Evolutionary conservation across 2,329 filamentous ascomycete genomes (phyloP), one percentile per base, ranked within the genome.

Genomic region (Huntiella abstrusa): DNA sequence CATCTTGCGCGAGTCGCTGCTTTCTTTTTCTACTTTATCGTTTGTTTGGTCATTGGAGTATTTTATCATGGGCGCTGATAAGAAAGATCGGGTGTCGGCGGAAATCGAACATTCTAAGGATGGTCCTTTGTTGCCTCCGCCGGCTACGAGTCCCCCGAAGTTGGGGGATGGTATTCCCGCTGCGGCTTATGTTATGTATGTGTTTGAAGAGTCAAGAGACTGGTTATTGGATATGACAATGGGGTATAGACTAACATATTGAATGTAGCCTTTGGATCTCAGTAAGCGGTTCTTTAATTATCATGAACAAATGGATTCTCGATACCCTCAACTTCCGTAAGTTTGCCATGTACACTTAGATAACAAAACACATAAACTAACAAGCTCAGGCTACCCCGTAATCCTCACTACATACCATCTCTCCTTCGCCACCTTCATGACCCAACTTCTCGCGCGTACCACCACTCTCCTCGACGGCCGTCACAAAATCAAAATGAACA

Each of bases 301-400:
- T 98, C 52, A 96, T 95, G 80, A 96, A 98, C 78, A 98, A 98
- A 75, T 94, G 84, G 77, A 85, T 98, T 57, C 73, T 96, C 52
- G 79, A 88, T 57, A 87, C 80, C 35, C 72, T 80, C 52, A 73
- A 83, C 52, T 95, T 95, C 69, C 74, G 64, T 66, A 63, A 54
- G 63, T 43, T 33, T 37, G 4, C 5, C 40, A 13, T 15, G 15
- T 16, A 12, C 37, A 15, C 36, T 17, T 38, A 39, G 4, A 39
- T 22, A 17, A 8, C 40, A 32, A 33, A 12, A 15, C 7, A 3
- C 16, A 28, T 13, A 22, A 12, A 11, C 39, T 41, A 41, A 41
- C 39, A 43, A 44, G 65, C 81, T 33, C 48, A 82, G 77, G 67
- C 50, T 80, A 75, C 57, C 75, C 80, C 46, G 81, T 87, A 57